Percentiles rank a stretch among this genome's conserved stretches.
Conservation (phyloP, 768 basidiomycete species). For the Tylopilus subfusipes region DNA sequence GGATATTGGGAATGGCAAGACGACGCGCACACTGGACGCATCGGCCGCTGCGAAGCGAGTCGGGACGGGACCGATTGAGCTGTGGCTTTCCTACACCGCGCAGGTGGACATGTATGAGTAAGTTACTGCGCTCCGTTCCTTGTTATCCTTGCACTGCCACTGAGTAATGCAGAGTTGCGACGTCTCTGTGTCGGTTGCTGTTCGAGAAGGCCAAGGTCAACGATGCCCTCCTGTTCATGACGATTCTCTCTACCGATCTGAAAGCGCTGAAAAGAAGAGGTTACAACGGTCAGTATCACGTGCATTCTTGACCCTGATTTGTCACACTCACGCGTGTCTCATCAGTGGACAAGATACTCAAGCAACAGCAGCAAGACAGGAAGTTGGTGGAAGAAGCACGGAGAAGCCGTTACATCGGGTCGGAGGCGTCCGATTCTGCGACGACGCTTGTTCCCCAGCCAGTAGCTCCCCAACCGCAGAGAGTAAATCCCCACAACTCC, state of each 20-base stretch:
- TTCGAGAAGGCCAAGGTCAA: not conserved
- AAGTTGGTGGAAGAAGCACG: constrained; percentile 44
- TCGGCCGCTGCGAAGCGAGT: not conserved
- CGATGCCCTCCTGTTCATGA: not conserved
- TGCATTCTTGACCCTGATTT: not conserved
- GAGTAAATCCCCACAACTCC: not conserved
- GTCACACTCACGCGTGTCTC: not conserved
- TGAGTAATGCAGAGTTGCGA: not conserved
- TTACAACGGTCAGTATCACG: not conserved
- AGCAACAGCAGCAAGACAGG: constrained; percentile 63
- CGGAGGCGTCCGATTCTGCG: constrained; percentile 8
- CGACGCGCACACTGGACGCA: not conserved
- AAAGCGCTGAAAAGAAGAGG: not conserved
- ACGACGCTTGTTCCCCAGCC: constrained; percentile 7
- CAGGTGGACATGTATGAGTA: constrained; percentile 3
- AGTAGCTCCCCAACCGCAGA: constrained; percentile 12
- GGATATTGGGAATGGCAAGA: not conserved
- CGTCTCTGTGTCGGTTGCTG: not conserved
- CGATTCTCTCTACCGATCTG: not conserved
- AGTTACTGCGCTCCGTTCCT: not conserved
- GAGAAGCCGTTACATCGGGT: constrained; percentile 21
- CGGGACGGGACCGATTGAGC: not conserved
- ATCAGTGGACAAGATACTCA: not conserved
- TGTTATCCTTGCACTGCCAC: not conserved
- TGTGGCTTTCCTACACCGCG: not conserved